Percentiles rank a stretch among this genome's conserved stretches.
Conservation (phyloP, 441 rosid genomes). For the Codiaeum variegatum region DNA sequence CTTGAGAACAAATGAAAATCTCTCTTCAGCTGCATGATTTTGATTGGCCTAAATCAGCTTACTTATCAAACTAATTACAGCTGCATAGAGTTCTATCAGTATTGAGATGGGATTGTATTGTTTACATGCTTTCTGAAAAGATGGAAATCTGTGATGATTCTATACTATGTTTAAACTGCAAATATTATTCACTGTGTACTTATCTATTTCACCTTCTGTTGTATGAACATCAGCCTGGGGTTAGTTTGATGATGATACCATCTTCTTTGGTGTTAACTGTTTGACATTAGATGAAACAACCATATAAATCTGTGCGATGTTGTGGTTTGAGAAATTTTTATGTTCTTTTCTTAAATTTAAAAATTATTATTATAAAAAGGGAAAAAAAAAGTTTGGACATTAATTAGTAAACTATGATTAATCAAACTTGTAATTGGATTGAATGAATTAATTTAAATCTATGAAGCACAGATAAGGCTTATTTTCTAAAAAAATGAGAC, state of each 20-base stretch:
- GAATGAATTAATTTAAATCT: no score
- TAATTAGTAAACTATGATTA: no score
- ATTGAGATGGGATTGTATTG: background rate
- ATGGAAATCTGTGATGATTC: background rate
- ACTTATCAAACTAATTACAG: background rate
- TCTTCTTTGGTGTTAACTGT: background rate
- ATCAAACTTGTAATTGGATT: no score
- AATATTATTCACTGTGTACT: background rate
- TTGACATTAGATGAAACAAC: background rate
- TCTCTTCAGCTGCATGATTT: background rate
- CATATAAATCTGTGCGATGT: no score
- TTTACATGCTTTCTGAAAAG: background rate
- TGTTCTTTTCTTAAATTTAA: no score
- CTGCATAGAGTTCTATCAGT: background rate
- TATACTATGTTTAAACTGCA: background rate
- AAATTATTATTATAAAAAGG: no score
- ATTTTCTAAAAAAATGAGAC: no score
- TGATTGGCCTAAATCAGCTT: background rate
- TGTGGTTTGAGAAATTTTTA: no score
- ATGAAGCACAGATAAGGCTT: no score
- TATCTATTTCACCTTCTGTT: background rate
- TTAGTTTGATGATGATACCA: background rate
- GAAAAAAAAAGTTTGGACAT: no score
- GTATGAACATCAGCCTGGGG: background rate
- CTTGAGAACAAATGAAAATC: conserved; percentile 3